Conservation (phyloP, 73 alveolate genomes). For the Durusdinium trenchii region DNA sequence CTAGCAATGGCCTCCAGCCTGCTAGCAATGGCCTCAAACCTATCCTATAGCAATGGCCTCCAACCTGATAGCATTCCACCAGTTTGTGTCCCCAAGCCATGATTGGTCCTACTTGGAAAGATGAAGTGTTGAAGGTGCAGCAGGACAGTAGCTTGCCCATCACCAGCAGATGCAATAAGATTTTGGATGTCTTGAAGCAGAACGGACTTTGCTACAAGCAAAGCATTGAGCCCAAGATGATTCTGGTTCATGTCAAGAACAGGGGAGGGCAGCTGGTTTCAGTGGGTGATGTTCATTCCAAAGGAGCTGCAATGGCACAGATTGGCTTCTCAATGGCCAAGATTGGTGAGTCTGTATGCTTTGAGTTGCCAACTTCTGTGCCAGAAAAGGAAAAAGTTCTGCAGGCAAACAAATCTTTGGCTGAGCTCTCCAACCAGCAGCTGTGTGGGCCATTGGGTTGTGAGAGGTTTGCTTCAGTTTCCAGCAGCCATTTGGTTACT, state of each 20-base stretch:
- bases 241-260: neutral
- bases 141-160: slow-evolving; percentile 10
- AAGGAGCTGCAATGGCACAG: neutral
- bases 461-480: neutral
- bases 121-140: slow-evolving; percentile 32
- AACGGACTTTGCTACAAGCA: neutral
- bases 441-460: neutral
- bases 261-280: neutral
- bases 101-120: neutral
- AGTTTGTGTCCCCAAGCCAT: no score
- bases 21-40: no score
- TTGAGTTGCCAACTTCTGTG: neutral
- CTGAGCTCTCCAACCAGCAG: neutral
- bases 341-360: neutral
- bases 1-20: no score
- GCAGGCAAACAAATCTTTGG: slow-evolving; percentile 9
- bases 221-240: neutral
- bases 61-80: no score
- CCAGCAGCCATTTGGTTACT: neutral
- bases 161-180: neutral
- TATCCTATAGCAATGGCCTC: no score
- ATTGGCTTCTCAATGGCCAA: neutral
- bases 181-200: neutral
- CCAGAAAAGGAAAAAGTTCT: neutral
- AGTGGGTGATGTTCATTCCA: neutral